Conservation (phyloP, 805 yeast genomes). For the Candida ponderosae region DNA sequence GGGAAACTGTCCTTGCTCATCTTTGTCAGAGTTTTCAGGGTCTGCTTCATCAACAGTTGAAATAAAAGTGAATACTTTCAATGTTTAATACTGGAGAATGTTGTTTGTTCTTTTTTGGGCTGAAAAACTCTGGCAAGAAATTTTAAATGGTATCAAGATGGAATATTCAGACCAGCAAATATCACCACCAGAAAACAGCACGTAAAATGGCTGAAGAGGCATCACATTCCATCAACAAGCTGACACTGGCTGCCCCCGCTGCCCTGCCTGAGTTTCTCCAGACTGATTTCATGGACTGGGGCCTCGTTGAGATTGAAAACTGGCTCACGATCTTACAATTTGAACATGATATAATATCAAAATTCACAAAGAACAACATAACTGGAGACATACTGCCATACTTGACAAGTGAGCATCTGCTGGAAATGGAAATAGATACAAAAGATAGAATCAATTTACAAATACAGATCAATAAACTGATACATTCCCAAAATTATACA, state of each 20-base stretch:
- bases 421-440: conserved; percentile 59
- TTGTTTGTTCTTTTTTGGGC: too few species aligned
- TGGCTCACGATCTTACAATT: conserved; percentile 16
- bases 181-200: too few species aligned
- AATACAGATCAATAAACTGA: conserved; percentile 47
- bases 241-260: too few species aligned
- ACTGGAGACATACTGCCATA: conserved; percentile 69
- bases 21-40: conserved; percentile 1
- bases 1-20: conserved; percentile 10
- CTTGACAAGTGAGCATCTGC: conserved; percentile 60
- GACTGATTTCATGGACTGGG: conserved; percentile 13
- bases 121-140: too few species aligned
- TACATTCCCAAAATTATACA: conserved; percentile 12
- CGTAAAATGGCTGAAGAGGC: too few species aligned
- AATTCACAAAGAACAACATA: conserved; percentile 50
- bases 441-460: conserved; percentile 54
- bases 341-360: conserved; percentile 8
- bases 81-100: too few species aligned
- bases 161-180: too few species aligned
- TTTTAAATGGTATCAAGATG: too few species aligned
- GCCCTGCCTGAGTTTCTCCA: not conserved
- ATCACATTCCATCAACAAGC: too few species aligned
- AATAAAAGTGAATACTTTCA: too few species aligned
- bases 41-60: conserved; percentile 3
- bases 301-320: conserved; percentile 14